Evolutionary conservation across 1,139 yeast genomes (phyloP).

Genomic region (Yamadazyma siamensis): DNA sequence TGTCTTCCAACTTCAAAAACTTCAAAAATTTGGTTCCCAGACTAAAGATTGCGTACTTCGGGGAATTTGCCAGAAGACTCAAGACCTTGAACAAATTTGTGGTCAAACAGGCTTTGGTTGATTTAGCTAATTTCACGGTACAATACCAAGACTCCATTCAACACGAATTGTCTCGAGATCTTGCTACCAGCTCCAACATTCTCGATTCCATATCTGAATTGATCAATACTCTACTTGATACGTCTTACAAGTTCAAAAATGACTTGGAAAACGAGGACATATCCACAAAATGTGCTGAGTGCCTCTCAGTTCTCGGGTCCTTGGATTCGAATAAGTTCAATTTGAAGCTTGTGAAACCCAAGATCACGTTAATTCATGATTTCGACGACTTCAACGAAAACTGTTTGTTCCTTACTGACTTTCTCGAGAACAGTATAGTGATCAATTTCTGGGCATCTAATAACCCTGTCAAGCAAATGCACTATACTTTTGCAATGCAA

Average conservation of each 20-base stretch:
- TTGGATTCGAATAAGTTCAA: slow-evolving; percentile 65
- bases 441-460: slow-evolving; percentile 87
- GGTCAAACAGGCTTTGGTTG: slow-evolving; percentile 73
- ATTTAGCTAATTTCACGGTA: slow-evolving; percentile 51
- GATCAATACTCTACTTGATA: slow-evolving; percentile 55
- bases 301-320: slow-evolving; percentile 76
- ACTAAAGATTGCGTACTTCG: slow-evolving; percentile 30
- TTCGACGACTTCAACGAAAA: slow-evolving; percentile 64
- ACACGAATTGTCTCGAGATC: slow-evolving; percentile 22
- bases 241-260: slow-evolving; percentile 55
- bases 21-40: slow-evolving; percentile 22
- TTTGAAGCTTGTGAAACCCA: slow-evolving; percentile 41
- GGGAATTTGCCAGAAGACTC: slow-evolving; percentile 54
- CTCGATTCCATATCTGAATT: slow-evolving; percentile 39
- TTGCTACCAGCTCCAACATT: slow-evolving; percentile 19
- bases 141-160: slow-evolving; percentile 49
- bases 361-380: slow-evolving; percentile 53
- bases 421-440: slow-evolving; percentile 67
- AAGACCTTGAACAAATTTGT: slow-evolving; percentile 71
- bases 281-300: slow-evolving; percentile 59
- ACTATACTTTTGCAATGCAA: slow-evolving; percentile 87
- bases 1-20: slow-evolving; percentile 20
- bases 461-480: slow-evolving; percentile 81
- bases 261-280: slow-evolving; percentile 39
- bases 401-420: slow-evolving; percentile 58